Evolutionary conservation across 768 basidiomycete genomes (phyloP), one percentile per base, ranked within the genome.

Genomic region (Agrocybe praecox): DNA sequence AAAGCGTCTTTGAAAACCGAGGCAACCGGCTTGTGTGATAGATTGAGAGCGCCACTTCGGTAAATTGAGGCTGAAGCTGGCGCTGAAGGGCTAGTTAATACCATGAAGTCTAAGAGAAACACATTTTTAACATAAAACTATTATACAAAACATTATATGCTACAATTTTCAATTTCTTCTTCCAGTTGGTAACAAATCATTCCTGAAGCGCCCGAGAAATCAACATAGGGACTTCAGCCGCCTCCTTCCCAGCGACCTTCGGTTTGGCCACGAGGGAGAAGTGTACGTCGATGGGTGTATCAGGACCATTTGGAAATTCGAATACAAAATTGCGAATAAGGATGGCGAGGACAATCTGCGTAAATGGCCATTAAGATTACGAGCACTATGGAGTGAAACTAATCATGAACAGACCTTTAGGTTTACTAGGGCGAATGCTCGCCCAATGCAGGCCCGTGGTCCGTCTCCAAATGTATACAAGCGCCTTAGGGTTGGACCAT

Each of bases 391-490:
- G n/a, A n/a, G n/a, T 42, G 6, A 17, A 33, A 44, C 15, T 15
- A 14, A 24, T 21, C 5, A 26, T 1, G 49, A n/a, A 36, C 61
- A 14, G n/a, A 77, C 78, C 73, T 79, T 80, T 57, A 77, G 67
- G 56, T 77, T 72, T 0, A 73, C 68, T 19, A 78, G 51, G 2
- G 79, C 77, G 54, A 81, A 80, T 14, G 63, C 64, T 33, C 72
- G 75, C 15, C 80, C 80, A 11, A 80, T 66, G 57, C 80, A 82
- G n/a, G 67, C 71, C 32, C 78, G 66, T 3, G 72, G 71, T 1
- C 80, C 82, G 36, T 82, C 80, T 0, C 73, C 63, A 61, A 80
- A 83, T 3, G 76, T 76, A 53, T 78, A 67, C 1, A 80, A 52
- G 36, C 81, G 79, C 32, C 72, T 72, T 43, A 76, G 61, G 23